Evolutionary conservation across 768 basidiomycete species (phyloP).

Genomic region (Arthromyces matolae): DNA sequence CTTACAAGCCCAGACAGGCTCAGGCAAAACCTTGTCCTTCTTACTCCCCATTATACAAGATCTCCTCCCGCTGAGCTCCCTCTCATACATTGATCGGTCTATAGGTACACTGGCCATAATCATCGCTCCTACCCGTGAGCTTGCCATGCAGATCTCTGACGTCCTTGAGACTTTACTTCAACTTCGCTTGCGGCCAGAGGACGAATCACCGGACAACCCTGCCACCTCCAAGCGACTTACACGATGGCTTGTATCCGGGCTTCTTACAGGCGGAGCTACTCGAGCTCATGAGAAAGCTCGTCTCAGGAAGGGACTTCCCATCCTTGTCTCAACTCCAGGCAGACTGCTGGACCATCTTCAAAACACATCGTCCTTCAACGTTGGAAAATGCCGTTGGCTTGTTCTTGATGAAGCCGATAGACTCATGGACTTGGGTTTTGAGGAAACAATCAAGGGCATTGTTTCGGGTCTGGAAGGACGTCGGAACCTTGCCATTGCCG

Average conservation of each 20-base stretch:
- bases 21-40: conserved; percentile 93
- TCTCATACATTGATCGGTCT: conserved; percentile 92
- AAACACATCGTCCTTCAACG: conserved; percentile 88
- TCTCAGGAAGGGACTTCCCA: conserved; percentile 90
- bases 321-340: conserved; percentile 94
- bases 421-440: conserved; percentile 97
- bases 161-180: conserved; percentile 83
- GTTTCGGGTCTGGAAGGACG: conserved; percentile 84
- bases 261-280: conserved; percentile 92
- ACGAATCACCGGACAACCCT: conserved; percentile 47
- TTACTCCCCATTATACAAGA: conserved; percentile 94
- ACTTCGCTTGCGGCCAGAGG: conserved; percentile 63
- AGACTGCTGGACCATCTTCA: conserved; percentile 94
- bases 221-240: conserved; percentile 53
- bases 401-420: conserved; percentile 97
- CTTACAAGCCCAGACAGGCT: conserved; percentile 95
- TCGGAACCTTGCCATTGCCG: conserved; percentile 66
- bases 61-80: conserved; percentile 81
- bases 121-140: conserved; percentile 91
- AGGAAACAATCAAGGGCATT: conserved; percentile 91
- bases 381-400: conserved; percentile 93
- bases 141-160: conserved; percentile 95
- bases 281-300: conserved; percentile 94
- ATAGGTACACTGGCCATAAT: conserved; percentile 94
- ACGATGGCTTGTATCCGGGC: conserved; percentile 90